phyloP scores from a whole-genome alignment of 805 yeast species.

The Wickerhamia fluorescens region DNA sequence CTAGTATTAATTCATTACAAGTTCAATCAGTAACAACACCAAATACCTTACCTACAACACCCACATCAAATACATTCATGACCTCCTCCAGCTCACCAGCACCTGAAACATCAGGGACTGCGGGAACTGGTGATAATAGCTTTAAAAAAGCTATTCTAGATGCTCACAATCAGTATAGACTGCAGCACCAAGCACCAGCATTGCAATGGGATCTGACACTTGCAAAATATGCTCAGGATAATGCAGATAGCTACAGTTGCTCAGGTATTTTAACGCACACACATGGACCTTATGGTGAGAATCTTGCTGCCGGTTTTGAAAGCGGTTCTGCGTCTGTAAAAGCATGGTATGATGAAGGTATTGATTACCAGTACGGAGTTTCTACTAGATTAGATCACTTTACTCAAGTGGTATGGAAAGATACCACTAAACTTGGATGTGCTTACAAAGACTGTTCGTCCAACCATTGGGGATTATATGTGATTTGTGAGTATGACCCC shows the following conservation, averaged over 20 bases:
- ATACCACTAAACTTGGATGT: constrained; percentile 22
- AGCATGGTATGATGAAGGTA: constrained; percentile 33
- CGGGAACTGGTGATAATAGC: no score
- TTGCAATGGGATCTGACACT: constrained; percentile 27
- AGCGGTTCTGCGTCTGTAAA: constrained; percentile 22
- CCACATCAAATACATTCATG: no score
- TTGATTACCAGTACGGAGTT: constrained; percentile 16
- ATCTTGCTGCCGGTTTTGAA: constrained; percentile 29
- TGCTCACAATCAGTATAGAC: constrained; percentile 28
- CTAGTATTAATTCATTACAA: no score
- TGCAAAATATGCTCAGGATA: constrained; percentile 25
- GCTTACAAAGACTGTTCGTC: constrained; percentile 27
- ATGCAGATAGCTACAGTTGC: constrained; percentile 31
- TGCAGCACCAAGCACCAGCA: constrained; percentile 20
- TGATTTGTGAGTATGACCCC: constrained; percentile 29
- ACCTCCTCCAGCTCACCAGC: no score
- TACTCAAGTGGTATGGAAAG: constrained; percentile 27
- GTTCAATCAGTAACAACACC: no score
- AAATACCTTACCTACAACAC: no score
- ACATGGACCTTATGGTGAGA: constrained; percentile 31
- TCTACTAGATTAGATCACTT: constrained; percentile 24
- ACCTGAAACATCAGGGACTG: no score
- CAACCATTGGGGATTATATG: constrained; percentile 25
- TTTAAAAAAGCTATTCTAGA: no score
- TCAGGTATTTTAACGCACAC: constrained; percentile 31